Percentiles rank a stretch among this genome's conserved stretches.
phyloP scores from a whole-genome alignment of 2,329 filamentous ascomycete species.

The Aureobasidium uvarum region DNA sequence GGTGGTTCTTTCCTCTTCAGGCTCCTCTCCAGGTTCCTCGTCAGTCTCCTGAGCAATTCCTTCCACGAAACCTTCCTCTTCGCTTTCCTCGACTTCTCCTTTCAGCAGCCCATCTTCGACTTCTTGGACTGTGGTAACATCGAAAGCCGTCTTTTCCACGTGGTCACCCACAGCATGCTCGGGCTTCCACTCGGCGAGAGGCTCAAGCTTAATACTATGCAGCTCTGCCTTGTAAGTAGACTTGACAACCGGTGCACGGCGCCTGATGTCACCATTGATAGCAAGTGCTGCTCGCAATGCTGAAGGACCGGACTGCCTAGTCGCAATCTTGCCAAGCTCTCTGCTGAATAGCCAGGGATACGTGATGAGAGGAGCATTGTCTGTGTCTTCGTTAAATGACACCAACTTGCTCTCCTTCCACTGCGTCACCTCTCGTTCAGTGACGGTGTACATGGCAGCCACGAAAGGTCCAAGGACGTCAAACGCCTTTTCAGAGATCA shows the following conservation, averaged over 20 bases:
- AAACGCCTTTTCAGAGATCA: conserved; percentile 44
- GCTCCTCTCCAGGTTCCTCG: background rate
- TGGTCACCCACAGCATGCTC: conserved; percentile 11
- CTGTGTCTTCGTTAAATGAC: conserved; percentile 41
- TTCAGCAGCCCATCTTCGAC: background rate
- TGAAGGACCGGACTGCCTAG: background rate
- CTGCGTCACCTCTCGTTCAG: conserved; percentile 64
- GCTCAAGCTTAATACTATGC: conserved; percentile 2
- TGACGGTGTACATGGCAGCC: conserved; percentile 84
- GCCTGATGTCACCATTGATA: background rate
- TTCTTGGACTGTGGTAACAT: background rate
- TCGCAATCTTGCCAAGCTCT: conserved; percentile 67
- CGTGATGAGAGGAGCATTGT: conserved; percentile 75
- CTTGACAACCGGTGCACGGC: background rate
- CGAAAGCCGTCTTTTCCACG: background rate
- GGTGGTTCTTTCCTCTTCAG: background rate
- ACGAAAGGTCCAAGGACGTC: conserved; percentile 67
- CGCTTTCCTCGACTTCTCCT: background rate
- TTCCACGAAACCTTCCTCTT: background rate
- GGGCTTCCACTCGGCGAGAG: conserved; percentile 12
- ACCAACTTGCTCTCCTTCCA: conserved; percentile 54
- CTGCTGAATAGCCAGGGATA: conserved; percentile 89
- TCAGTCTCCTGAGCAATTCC: background rate
- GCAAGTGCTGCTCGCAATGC: background rate
- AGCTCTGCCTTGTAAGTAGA: conserved; percentile 2